phyloP scores from a whole-genome alignment of 805 yeast genomes.

The Starmera caribaea region DNA sequence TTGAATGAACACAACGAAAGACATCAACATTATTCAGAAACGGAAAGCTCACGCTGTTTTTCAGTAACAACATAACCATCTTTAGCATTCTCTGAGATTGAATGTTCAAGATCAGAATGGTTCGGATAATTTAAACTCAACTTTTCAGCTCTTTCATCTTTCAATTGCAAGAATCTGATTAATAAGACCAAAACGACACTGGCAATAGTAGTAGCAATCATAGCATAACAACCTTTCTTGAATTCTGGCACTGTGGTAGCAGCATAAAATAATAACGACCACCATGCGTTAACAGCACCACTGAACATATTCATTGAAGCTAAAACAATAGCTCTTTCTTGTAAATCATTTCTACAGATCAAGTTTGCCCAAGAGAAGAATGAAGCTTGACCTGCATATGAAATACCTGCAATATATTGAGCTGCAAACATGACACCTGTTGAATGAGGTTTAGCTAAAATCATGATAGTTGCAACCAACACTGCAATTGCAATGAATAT shows the following conservation, averaged over 20 bases:
- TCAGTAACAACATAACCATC: too few species aligned
- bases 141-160: constrained; percentile 16
- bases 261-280: constrained; percentile 43
- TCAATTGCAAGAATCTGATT: constrained; percentile 34
- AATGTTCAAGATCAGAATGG: too few species aligned
- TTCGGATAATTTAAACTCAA: too few species aligned
- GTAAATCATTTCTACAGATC: constrained; percentile 46
- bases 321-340: constrained; percentile 54
- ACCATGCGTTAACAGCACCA: constrained; percentile 57
- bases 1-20: too few species aligned
- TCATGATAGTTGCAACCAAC: constrained; percentile 38
- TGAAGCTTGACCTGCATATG: constrained; percentile 51
- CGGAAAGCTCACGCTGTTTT: too few species aligned
- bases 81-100: too few species aligned
- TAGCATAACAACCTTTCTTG: constrained; percentile 44
- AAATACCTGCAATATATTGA: constrained; percentile 43
- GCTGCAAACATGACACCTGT: constrained; percentile 37
- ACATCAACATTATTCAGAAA: too few species aligned
- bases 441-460: constrained; percentile 30
- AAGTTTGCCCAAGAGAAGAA: constrained; percentile 59
- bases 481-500: constrained; percentile 31
- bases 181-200: constrained; percentile 29
- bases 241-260: constrained; percentile 44
- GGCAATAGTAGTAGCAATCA: constrained; percentile 40
- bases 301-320: constrained; percentile 62